A percentile compares a stretch with the other conserved stretches of the same genome.
Conservation (phyloP, 805 yeast species). For the Torulaspora quercuum region DNA sequence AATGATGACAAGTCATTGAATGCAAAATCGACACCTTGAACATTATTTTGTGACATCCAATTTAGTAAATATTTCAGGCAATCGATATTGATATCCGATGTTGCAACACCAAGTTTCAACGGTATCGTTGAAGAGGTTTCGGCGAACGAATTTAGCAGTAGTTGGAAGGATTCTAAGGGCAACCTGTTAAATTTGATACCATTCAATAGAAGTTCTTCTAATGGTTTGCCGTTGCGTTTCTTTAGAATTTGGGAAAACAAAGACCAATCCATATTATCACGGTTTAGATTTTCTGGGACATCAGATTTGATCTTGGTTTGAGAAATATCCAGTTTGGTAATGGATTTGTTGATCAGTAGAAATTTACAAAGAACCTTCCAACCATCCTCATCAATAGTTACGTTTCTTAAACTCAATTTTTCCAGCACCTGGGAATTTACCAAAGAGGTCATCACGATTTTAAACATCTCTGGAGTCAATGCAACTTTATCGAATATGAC, state of each 20-base stretch:
- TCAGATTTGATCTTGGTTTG: conserved; percentile 49
- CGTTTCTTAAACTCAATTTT: conserved; percentile 73
- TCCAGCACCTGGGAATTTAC: conserved; percentile 62
- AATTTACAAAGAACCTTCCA: conserved; percentile 82
- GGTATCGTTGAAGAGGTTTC: conserved; percentile 17
- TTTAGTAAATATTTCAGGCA: conserved; percentile 55
- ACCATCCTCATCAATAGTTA: conserved; percentile 64
- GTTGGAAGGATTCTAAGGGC: conserved; percentile 45
- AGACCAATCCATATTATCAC: conserved; percentile 83
- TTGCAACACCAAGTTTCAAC: conserved; percentile 69
- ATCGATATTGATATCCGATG: conserved; percentile 57
- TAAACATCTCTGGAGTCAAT: conserved; percentile 71
- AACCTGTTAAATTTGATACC: conserved; percentile 67
- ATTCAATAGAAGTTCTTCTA: conserved; percentile 74
- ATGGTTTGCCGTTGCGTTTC: conserved; percentile 56
- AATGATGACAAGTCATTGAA: conserved; percentile 60
- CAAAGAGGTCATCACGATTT: conserved; percentile 67
- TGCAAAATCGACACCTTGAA: conserved; percentile 73
- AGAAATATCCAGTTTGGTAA: conserved; percentile 64
- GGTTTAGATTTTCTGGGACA: conserved; percentile 37
- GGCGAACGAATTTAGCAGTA: conserved; percentile 55
- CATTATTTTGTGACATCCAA: conserved; percentile 49
- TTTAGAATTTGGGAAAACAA: conserved; percentile 65
- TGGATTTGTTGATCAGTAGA: conserved; percentile 55
- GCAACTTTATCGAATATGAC: conserved; percentile 76